Evolutionary conservation across 805 yeast species (phyloP).

Genomic region (Cyberlindnera amylophila): DNA sequence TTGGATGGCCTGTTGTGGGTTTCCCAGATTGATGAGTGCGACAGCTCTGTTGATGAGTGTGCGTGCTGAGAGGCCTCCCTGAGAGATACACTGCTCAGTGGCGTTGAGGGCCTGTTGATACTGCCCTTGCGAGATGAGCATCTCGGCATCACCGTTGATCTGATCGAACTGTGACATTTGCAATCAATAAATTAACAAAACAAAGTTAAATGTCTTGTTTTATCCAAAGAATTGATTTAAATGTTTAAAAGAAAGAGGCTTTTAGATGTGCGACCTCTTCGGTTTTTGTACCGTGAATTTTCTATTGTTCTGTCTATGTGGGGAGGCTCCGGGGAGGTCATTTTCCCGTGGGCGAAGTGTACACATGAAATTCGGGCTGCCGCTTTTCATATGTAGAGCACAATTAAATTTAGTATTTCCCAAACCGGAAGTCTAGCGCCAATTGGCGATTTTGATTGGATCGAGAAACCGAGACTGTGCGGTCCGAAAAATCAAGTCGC

Average conservation of each 20-base stretch:
- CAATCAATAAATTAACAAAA: no score
- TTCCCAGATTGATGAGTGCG: conserved; percentile 15
- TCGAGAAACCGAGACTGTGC: no score
- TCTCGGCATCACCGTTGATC: conserved; percentile 13
- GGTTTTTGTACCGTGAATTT: not conserved
- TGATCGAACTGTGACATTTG: conserved; percentile 4
- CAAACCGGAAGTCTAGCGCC: conserved; percentile 2
- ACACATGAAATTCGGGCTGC: conserved; percentile 11
- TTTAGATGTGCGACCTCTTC: not conserved
- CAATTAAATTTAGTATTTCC: not conserved
- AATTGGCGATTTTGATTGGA: not conserved
- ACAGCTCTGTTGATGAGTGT: conserved; percentile 24
- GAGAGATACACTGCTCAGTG: conserved; percentile 13
- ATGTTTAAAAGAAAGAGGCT: no score
- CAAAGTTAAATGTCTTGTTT: no score
- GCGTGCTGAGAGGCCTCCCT: conserved; percentile 21
- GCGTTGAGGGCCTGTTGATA: conserved; percentile 11
- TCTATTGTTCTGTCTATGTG: not conserved
- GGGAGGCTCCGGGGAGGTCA: not conserved
- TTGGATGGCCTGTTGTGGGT: conserved; percentile 22
- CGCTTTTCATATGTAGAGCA: not conserved
- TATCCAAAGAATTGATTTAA: no score
- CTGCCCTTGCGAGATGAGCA: conserved; percentile 11
- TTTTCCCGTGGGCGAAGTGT: no score
- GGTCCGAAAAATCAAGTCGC: conserved; percentile 1